These are phyloP conservation scores for Trichoderma sp. DNA, from an alignment of 2,329 filamentous ascomycete species.

Conservation along the genomic window DNA sequence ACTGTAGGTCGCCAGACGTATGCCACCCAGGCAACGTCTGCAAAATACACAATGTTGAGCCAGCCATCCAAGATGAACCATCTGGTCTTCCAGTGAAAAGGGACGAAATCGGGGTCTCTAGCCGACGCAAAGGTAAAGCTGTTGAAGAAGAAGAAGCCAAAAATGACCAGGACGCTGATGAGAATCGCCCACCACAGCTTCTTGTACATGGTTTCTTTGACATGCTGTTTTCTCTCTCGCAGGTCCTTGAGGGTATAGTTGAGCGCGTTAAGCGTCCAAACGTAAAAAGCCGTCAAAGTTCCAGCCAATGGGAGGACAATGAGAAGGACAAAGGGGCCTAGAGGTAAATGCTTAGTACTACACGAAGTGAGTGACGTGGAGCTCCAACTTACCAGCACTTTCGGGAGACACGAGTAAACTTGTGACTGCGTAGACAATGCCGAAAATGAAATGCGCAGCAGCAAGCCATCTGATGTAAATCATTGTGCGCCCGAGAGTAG, in stretches of 20 bases:
- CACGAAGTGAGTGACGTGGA: not conserved
- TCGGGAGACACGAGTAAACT: conserved; percentile 89
- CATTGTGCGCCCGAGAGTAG: conserved; percentile 89
- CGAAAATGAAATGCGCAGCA: conserved; percentile 91
- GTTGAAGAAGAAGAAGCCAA: conserved; percentile 98
- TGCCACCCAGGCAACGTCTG: conserved; percentile 88
- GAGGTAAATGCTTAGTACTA: not conserved
- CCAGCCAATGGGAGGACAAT: conserved; percentile 91
- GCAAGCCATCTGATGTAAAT: conserved; percentile 89
- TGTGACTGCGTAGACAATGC: conserved; percentile 88
- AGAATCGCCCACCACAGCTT: conserved; percentile 99
- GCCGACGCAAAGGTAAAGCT: conserved; percentile 91
- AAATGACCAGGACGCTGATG: conserved; percentile 89
- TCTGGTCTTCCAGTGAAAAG: conserved; percentile 93
- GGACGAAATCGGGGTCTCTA: conserved; percentile 85
- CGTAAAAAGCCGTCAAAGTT: conserved; percentile 94
- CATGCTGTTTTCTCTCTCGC: conserved; percentile 89
- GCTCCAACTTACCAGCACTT: conserved; percentile 62
- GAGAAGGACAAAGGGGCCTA: conserved; percentile 84
- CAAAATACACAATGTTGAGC: conserved; percentile 95
- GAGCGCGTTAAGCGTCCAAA: conserved; percentile 96
- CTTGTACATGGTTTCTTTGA: conserved; percentile 95
- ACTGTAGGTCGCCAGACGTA: conserved; percentile 96
- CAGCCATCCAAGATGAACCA: conserved; percentile 98
- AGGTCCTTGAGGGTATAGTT: conserved; percentile 95